Base-by-base conservation (phyloP, 495 filamentous ascomycete species). In the Immersiella caudata region DNA sequence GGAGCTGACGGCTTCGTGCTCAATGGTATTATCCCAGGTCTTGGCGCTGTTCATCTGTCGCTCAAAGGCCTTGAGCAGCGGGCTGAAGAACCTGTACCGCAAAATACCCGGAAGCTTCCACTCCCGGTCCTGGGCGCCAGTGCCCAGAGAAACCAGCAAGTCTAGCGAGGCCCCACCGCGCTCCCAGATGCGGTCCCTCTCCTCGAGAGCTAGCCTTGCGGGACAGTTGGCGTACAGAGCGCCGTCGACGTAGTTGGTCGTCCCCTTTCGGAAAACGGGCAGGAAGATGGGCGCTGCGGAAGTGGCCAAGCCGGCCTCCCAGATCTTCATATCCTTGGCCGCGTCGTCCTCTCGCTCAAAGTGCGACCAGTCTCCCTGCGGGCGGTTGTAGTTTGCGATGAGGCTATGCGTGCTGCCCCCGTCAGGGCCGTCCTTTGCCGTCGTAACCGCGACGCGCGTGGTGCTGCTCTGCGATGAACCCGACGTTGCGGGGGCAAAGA, bases 351-450 rank as follows among this genome's bases (percentile, higher is more conserved):
- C 50, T 8, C 58, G 57, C 9, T 67, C 50, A 27, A 67, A 67
- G 18, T 24, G 21, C 0, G 27, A 16, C 54, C 52, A 63, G 24
- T 27, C 60, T 6, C 40, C 55, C 3, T 51, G 20, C 4, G 65
- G 58, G 2, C 65, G 24, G 65, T 67, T 67, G 22, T 67, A 67
- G 50, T 67, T 67, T 12, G 57, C 57, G 29, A 62, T 57, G 49
- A 67, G 57, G 2, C 25, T 27, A 16, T 36, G 18, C 5, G 49
- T 67, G 26, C 51, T 40, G 0, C 58, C 65, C 0, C 54, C 54
- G 22, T 57, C 54, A 7, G 24, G 54, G 9, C 49, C 46, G 50
- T 67, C 64, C 24, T 59, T 60, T 12, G 55, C 22, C 24, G 57
- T 62, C n/a, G 65, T 67, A 1, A 67, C 65, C 5, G 65, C 65